Evolutionary conservation across 2,329 filamentous ascomycete genomes (phyloP).

Genomic region (Rutstroemia sp.): DNA sequence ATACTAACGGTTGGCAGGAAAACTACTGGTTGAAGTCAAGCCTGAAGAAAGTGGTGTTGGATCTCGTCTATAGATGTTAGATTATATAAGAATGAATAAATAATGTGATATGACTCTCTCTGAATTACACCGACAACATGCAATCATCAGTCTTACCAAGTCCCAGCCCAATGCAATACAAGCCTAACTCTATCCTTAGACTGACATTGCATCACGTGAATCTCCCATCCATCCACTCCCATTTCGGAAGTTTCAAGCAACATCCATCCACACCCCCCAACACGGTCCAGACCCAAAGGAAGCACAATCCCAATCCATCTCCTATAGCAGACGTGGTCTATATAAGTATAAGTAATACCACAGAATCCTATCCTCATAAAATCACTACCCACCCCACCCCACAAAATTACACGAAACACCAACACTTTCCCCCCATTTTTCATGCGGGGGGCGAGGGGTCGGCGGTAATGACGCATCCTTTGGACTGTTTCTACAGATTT

Average conservation of each 20-base stretch:
- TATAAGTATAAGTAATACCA: not conserved
- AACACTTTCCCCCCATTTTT: too few relatives aligned
- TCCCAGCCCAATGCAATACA: too few relatives aligned
- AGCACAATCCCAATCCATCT: not conserved
- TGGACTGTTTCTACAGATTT: too few relatives aligned
- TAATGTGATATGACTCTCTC: not conserved
- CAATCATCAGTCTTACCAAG: too few relatives aligned
- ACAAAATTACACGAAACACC: too few relatives aligned
- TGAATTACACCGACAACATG: not conserved
- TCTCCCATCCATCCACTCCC: not conserved
- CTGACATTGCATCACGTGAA: not conserved
- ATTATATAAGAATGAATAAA: not conserved
- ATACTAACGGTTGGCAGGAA: slow-evolving; percentile 24
- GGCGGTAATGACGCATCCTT: too few relatives aligned
- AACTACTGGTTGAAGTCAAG: slow-evolving; percentile 52
- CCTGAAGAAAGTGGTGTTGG: slow-evolving; percentile 12
- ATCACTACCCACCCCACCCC: too few relatives aligned
- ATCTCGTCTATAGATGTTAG: slow-evolving; percentile 10
- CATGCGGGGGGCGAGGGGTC: too few relatives aligned
- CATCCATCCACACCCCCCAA: not conserved
- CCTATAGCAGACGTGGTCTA: not conserved
- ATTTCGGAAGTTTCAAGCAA: not conserved
- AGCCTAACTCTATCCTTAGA: too few relatives aligned
- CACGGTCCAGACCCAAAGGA: not conserved
- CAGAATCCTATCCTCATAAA: too few relatives aligned